phyloP scores from a whole-genome alignment of 2,329 filamentous ascomycete genomes.

The Neofusicoccum cordaticola region DNA sequence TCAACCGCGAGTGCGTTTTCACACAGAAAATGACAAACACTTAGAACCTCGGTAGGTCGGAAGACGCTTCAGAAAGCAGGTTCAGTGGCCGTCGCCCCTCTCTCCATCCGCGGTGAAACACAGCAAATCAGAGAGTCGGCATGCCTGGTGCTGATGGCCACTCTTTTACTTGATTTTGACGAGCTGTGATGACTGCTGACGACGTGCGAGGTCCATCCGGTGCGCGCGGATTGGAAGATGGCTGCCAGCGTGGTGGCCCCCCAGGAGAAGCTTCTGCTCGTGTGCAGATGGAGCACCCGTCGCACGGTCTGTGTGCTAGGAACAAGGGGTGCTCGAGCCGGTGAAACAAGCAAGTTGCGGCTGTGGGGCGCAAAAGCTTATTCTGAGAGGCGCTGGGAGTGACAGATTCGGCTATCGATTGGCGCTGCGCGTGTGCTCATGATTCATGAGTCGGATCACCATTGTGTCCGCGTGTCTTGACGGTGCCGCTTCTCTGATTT shows the following conservation, averaged over 20 bases:
- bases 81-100: too few species aligned
- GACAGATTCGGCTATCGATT: conserved; percentile 1
- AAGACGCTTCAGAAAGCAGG: not conserved
- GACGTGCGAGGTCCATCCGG: not conserved
- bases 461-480: too few species aligned
- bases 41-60: not conserved
- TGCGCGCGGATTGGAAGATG: not conserved
- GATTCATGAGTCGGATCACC: not conserved
- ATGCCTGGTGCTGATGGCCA: not conserved
- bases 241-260: not conserved
- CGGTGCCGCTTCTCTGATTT: too few species aligned
- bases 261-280: too few species aligned
- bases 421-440: not conserved
- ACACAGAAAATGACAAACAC: too few species aligned
- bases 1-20: too few species aligned
- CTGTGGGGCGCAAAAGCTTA: conserved; percentile 3
- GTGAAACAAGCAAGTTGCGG: not conserved
- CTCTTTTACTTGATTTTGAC: not conserved
- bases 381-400: not conserved
- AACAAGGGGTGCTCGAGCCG: not conserved
- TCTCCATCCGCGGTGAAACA: not conserved
- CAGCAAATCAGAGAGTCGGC: not conserved
- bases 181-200: not conserved
- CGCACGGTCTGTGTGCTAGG: not conserved
- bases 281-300: not conserved